Evolutionary conservation across 2,329 filamentous ascomycete genomes (phyloP), one percentile per base, ranked within the genome.

Genomic region (Pezizomycotina sp.): DNA sequence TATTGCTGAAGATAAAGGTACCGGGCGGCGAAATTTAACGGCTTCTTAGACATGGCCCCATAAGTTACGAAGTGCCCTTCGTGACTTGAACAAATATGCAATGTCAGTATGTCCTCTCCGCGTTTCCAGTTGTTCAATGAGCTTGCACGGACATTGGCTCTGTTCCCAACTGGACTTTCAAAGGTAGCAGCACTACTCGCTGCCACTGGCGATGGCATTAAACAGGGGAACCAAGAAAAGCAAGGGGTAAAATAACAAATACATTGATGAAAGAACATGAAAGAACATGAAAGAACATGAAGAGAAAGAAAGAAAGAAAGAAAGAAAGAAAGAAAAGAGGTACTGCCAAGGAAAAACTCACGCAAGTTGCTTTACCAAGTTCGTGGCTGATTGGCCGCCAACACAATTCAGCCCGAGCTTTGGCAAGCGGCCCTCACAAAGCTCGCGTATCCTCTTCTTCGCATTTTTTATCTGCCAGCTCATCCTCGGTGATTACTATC

Each of bases 31-130:
- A 95, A 60, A 5, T 68, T 65, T 16, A 93, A 68, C 0, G 86
- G 84, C 61, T 92, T 76, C 55, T 78, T 79, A 21, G 79, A 74
- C 89, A 98, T 98, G 32, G 80, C 86, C 16, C 89, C 89, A 55
- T 98, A 98, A 4, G 86, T 92, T 15, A 98, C 82, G 57, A 95
- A 64, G 38, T 77, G 74, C 1, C 70, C 78, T 14, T 71, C 69
- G 0, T 71, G 61, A 4, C 68, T 65, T 19, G 6, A n/a, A 10
- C 14, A 13, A 38, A 21, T 14, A 16, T 32, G 21, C 3, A 22
- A 19, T 14, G 27, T 34, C 13, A 29, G 20, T 22, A 10, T 24
- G 6, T 36, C 16, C 2, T 10, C 2, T 6, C 10, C 16, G 13
- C 4, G 14, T 22, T 2, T 4, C 9, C 22, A 10, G 26, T 27